Evolutionary conservation across 768 basidiomycete genomes (phyloP), one percentile per base, ranked within the genome.

Genomic region (Termitomyces sp.): DNA sequence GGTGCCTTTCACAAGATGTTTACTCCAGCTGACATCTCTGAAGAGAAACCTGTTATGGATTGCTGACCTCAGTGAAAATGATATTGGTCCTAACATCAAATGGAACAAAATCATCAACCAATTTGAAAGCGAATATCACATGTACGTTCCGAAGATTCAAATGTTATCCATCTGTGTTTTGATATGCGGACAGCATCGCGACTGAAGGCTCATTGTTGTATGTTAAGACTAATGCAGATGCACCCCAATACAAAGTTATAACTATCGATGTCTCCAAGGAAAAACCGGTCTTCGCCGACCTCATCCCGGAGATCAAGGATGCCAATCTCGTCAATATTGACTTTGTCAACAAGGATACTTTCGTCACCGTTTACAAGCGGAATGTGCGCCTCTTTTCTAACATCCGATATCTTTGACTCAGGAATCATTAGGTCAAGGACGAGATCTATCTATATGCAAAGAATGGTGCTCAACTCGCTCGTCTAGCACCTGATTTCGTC

Each of bases 1-100:
- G 63, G 77, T 36, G 11, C 48, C 47, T 43, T 32, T 56, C 38
- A 20, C 56, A 56, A 36, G 50, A 20, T 46, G 10, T n/a, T 20
- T 47, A 34, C 38, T 57, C 49, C 42, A 36, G 54, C 55, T 60
- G 36, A 57, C 43, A 9, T 51, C 32, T 55, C 10, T 29, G n/a
- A 63, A 91, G 89, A 86, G 85, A 84, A 88, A 90, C 68, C 70
- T 86, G 10, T 70, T 91, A 2, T 92, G 91, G 90, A 78, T 92
- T 50, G 82, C 87, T 7, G 85, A 91, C 65, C 77, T 91, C 8
- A 69, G 82, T 50, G 75, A 83, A 51, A 79, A 83, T 58, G 76
- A 81, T 59, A 87, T 91, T 31, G 85, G 83, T 9, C 77, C 77
- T 55, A 78, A 88, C 60, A 83, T 93, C 68, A 79, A 82, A 64